Base-by-base conservation (phyloP, 495 filamentous ascomycete genomes). In the Cercophora newfieldiana region DNA sequence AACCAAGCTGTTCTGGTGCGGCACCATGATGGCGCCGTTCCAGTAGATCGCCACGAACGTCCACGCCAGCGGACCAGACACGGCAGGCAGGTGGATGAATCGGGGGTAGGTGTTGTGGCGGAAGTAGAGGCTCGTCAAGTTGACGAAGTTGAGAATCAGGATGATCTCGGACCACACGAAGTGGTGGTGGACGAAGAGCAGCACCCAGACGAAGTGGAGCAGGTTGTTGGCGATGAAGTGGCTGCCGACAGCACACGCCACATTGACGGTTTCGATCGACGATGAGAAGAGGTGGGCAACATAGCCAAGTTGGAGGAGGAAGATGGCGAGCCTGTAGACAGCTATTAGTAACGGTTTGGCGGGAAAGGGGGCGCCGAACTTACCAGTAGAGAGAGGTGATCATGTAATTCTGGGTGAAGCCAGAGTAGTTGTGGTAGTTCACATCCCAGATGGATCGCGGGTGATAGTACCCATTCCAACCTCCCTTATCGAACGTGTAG, bases 201-300 rank as follows among this genome's bases (percentile, higher is more conserved):
- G 86, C 44, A 96, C 85, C 79, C 91, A 96, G 56, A 80, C 84
- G 58, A 92, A 88, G 70, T 90, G 81, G 56, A 96, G 85, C 14
- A 97, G 76, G 79, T 96, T 96, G 82, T 89, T 89, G 70, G 91
- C 64, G 73, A 95, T 94, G 77, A 94, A 96, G 79, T 96, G 91
- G 65, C 86, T 84, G 65, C 90, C 92, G 14, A 94, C 88, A 51
- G 89, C 85, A 66, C 88, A 90, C 29, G 93, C 90, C n/a, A 86
- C 79, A 47, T 85, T 84, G 64, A 91, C 87, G 6, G 83, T 70
- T 21, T 81, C 81, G 24, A 80, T 71, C 61, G 89, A 83, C 62
- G 81, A 80, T 29, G 84, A 85, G 84, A 92, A 96, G 59, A 97
- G 86, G 68, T 91, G 86, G 73, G 82, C 87, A 68, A 91, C 77